Conservation (phyloP, 2,329 filamentous ascomycete species). For the Coniella vitis region DNA sequence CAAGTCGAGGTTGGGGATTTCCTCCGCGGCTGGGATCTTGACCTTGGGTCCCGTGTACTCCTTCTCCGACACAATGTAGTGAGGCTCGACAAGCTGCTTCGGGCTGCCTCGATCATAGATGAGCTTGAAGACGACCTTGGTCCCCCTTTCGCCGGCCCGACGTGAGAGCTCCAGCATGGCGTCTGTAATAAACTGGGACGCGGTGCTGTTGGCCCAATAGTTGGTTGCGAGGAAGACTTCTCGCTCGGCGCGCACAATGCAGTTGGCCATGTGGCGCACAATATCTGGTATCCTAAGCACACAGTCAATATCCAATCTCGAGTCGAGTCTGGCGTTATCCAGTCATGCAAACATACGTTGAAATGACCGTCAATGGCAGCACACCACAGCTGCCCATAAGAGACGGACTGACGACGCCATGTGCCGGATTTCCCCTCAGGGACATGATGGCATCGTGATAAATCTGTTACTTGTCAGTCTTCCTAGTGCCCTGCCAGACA, state of each 20-base stretch:
- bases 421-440: slow-evolving; percentile 42
- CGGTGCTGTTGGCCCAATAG: slow-evolving; percentile 65
- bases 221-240: slow-evolving; percentile 73
- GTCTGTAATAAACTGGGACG: slow-evolving; percentile 60
- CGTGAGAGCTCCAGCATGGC: slow-evolving; percentile 62
- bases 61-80: slow-evolving; percentile 50
- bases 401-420: slow-evolving; percentile 45
- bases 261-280: slow-evolving; percentile 66
- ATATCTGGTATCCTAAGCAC: slow-evolving; percentile 54
- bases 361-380: slow-evolving; percentile 63
- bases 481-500: neutral
- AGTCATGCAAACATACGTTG: slow-evolving; percentile 32
- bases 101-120: slow-evolving; percentile 67
- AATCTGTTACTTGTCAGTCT: slow-evolving; percentile 33
- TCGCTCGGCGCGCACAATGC: slow-evolving; percentile 64
- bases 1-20: slow-evolving; percentile 66
- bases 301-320: neutral
- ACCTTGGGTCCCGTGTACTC: slow-evolving; percentile 54
- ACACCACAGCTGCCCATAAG: slow-evolving; percentile 51
- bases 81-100: slow-evolving; percentile 59
- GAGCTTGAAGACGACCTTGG: slow-evolving; percentile 60
- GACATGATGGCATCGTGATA: slow-evolving; percentile 59
- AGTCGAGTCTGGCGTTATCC: neutral
- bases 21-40: slow-evolving; percentile 51
- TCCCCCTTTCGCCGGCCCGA: slow-evolving; percentile 51